Evolutionary conservation across 805 yeast genomes (phyloP).

Genomic region (Kluyveromyces nonfermentans): DNA sequence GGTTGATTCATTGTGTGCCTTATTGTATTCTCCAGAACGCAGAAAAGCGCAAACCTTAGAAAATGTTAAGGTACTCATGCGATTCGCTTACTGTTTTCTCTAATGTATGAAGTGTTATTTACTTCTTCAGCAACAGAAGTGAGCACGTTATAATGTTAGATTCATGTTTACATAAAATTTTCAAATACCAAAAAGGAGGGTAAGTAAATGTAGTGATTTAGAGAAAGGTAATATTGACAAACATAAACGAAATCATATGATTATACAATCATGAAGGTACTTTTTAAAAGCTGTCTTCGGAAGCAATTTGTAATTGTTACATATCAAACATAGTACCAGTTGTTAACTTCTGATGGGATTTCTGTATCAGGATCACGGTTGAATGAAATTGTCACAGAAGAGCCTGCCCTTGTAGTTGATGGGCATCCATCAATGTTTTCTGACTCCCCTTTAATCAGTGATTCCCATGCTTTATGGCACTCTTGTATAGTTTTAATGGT

Average conservation of each 20-base stretch:
- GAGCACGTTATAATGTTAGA: background rate
- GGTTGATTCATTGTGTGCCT: constrained; percentile 7
- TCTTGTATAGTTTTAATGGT: constrained; percentile 54
- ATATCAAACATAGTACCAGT: constrained; percentile 24
- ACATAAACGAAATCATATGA: no score
- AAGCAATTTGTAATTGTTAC: no score
- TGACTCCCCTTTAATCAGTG: constrained; percentile 38
- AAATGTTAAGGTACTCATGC: constrained; percentile 8
- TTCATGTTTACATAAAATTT: background rate
- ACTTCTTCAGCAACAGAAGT: background rate
- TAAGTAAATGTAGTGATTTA: background rate
- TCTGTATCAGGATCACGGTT: constrained; percentile 22
- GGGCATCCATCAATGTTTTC: constrained; percentile 29
- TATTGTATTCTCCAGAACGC: constrained; percentile 7
- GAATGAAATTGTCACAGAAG: constrained; percentile 26
- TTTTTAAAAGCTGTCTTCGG: no score
- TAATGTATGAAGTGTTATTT: no score
- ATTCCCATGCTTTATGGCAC: constrained; percentile 62
- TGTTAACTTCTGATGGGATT: constrained; percentile 34
- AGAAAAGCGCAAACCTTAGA: constrained; percentile 14
- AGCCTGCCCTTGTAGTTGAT: constrained; percentile 45
- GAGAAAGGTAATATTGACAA: no score
- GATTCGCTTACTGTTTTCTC: no score
- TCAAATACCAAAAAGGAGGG: background rate
- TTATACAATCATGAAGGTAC: no score